Evolutionary conservation across 371 early-diverging fungal genomes (phyloP).

Genomic region (Apophysomyces elegans): DNA sequence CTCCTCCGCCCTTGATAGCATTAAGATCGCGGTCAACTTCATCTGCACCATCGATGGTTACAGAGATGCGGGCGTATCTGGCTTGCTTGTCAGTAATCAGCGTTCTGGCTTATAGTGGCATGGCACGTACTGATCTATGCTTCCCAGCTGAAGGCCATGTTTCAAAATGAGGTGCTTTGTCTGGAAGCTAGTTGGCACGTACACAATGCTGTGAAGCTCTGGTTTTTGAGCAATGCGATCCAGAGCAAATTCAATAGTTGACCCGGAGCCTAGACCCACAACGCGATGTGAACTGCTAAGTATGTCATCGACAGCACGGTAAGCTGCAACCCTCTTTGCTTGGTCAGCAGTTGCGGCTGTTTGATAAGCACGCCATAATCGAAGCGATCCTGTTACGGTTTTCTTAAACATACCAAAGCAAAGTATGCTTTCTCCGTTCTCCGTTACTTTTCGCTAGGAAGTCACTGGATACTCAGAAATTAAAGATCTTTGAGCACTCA

Average conservation of each 20-base stretch:
- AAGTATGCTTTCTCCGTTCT: background rate
- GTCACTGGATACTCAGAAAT: no score
- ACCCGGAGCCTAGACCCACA: constrained; percentile 88
- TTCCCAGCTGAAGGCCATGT: constrained; percentile 63
- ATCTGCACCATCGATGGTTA: constrained; percentile 94
- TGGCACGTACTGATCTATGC: constrained; percentile 64
- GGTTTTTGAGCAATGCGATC: constrained; percentile 70
- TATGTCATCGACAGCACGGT: constrained; percentile 79
- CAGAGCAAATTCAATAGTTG: constrained; percentile 86
- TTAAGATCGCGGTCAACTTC: constrained; percentile 84
- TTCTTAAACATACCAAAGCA: background rate
- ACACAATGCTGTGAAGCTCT: constrained; percentile 63
- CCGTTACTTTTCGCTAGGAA: no score
- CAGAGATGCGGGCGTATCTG: constrained; percentile 72
- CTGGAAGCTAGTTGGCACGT: constrained; percentile 93
- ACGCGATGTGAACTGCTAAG: constrained; percentile 63
- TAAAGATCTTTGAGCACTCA: no score
- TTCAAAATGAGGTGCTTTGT: constrained; percentile 74
- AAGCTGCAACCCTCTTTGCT: constrained; percentile 81
- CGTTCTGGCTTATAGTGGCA: background rate
- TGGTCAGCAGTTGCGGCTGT: background rate
- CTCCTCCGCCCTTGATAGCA: constrained; percentile 96
- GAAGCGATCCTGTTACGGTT: background rate
- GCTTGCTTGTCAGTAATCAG: background rate
- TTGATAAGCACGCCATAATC: background rate